Evolutionary conservation across 495 filamentous ascomycete species (phyloP).

Genomic region (Aspergillus steynii): DNA sequence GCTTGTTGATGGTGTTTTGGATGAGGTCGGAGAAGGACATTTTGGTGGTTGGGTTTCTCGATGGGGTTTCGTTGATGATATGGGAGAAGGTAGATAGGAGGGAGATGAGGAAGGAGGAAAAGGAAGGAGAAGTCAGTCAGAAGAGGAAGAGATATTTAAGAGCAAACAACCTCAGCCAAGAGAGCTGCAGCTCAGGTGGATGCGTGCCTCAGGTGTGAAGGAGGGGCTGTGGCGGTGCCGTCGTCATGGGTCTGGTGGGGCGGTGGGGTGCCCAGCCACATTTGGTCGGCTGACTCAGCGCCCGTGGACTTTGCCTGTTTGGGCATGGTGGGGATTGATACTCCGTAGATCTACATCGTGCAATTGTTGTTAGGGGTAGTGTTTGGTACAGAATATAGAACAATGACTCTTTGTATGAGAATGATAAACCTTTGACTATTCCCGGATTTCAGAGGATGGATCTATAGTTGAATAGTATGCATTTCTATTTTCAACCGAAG

Average conservation of each 20-base stretch:
- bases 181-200: constrained; percentile 1
- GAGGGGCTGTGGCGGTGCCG: constrained; percentile 9
- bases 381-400: too few relatives aligned
- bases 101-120: background rate
- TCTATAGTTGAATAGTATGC: too few relatives aligned
- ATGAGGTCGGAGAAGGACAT: constrained; percentile 20
- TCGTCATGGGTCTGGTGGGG: background rate
- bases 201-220: background rate
- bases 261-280: background rate
- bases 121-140: too few relatives aligned
- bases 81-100: background rate
- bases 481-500: too few relatives aligned
- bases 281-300: background rate
- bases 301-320: background rate
- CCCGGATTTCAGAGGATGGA: too few relatives aligned
- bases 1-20: constrained; percentile 5
- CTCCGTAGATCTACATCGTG: too few relatives aligned
- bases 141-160: background rate
- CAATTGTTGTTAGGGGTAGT: too few relatives aligned
- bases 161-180: background rate
- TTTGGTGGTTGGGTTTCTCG: constrained; percentile 1
- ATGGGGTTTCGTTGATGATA: background rate
- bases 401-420: too few relatives aligned
- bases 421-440: too few relatives aligned
- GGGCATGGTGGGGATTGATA: background rate